Conservation (phyloP, 1,284 basidiomycete genomes). For the Boletus smithii region DNA sequence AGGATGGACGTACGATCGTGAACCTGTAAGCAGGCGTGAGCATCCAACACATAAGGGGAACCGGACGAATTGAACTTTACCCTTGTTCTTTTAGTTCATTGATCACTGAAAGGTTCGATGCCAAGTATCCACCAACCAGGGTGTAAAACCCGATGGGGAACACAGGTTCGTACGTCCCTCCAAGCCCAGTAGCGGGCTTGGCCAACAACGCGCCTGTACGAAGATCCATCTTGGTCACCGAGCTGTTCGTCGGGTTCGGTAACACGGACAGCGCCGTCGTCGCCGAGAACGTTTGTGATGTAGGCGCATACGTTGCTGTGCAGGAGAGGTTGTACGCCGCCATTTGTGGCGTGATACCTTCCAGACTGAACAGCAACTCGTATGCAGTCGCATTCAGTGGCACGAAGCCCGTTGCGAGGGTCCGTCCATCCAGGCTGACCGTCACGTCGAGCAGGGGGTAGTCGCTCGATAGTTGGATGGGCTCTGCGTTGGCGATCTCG, state of each 20-base stretch:
- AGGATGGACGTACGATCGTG: conserved; percentile 31
- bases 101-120: conserved; percentile 52
- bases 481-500: conserved; percentile 24
- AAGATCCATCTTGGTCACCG: conserved; percentile 69
- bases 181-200: conserved; percentile 45
- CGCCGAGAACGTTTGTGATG: conserved; percentile 46
- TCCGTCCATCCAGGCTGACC: conserved; percentile 26
- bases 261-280: conserved; percentile 53
- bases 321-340: conserved; percentile 27
- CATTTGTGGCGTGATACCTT: conserved; percentile 25
- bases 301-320: conserved; percentile 19
- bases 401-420: conserved; percentile 20
- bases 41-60: neutral
- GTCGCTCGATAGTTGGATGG: conserved; percentile 16
- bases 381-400: conserved; percentile 30
- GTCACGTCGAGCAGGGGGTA: conserved; percentile 22
- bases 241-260: conserved; percentile 49
- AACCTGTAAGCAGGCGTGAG: conserved; percentile 23
- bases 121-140: conserved; percentile 52
- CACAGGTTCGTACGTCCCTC: conserved; percentile 53
- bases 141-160: conserved; percentile 78
- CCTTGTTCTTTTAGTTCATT: conserved; percentile 60
- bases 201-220: conserved; percentile 66
- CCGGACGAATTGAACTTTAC: conserved; percentile 34
- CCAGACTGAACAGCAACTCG: conserved; percentile 26